Conservation (phyloP, 345 rosid species). For the Pistacia integerrima region DNA sequence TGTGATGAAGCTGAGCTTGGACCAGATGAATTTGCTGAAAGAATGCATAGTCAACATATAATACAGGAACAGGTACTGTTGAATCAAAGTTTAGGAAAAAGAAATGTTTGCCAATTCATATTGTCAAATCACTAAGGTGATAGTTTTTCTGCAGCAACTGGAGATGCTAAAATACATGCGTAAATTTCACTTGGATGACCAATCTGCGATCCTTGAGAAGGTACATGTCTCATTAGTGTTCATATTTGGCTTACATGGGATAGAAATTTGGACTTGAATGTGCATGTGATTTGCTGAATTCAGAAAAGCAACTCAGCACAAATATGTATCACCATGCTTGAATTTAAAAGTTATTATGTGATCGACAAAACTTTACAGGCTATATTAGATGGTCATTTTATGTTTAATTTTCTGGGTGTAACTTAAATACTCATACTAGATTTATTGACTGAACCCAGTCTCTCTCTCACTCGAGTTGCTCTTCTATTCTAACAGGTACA, state of each 20-base stretch:
- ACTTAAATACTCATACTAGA: neutral
- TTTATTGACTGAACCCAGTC: neutral
- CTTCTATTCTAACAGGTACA: constrained; percentile 49
- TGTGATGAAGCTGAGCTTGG: constrained; percentile 91
- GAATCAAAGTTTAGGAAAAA: neutral
- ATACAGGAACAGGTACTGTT: constrained; percentile 58
- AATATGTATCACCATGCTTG: neutral
- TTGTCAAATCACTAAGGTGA: neutral
- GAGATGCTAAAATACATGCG: constrained; percentile 87
- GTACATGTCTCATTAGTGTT: constrained; percentile 24
- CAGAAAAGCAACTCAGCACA: neutral
- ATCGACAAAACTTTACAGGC: neutral
- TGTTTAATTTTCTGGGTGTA: neutral
- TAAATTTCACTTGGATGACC: constrained; percentile 64
- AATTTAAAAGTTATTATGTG: neutral
- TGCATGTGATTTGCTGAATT: neutral
- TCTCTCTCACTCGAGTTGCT: neutral
- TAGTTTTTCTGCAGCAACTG: constrained; percentile 55
- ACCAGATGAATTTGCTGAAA: constrained; percentile 57
- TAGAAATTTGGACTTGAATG: neutral
- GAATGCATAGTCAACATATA: constrained; percentile 49
- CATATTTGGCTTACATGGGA: neutral
- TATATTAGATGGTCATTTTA: neutral
- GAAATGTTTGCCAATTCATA: neutral
- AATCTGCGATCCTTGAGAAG: constrained; percentile 71